A percentile compares a stretch with the other conserved stretches of the same genome.
Evolutionary conservation across 2,329 filamentous ascomycete genomes (phyloP).

Genomic region (Geoglossum cookeanum): DNA sequence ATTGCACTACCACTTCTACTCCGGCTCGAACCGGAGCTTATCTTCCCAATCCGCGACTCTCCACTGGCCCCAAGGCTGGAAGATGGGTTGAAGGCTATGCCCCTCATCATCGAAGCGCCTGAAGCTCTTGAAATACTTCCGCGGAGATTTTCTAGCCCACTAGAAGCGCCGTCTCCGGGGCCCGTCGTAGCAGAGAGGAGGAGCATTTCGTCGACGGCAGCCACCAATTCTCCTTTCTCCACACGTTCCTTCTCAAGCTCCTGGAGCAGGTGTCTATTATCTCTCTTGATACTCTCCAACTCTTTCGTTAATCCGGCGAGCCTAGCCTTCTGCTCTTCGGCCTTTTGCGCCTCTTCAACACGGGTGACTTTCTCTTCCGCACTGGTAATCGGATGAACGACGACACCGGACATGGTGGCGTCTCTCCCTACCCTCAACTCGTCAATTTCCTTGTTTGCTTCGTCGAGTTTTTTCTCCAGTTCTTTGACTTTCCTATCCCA

Average conservation of each 20-base stretch:
- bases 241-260: conserved; percentile 57
- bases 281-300: conserved; percentile 45
- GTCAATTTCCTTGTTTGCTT: conserved; percentile 55
- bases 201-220: conserved; percentile 71
- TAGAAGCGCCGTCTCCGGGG: background rate
- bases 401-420: conserved; percentile 34
- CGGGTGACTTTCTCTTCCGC: conserved; percentile 14
- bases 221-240: conserved; percentile 69
- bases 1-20: conserved; percentile 4
- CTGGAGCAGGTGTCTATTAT: conserved; percentile 45
- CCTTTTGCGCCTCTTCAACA: conserved; percentile 4
- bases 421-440: conserved; percentile 47
- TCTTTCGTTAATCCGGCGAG: conserved; percentile 58
- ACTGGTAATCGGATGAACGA: conserved; percentile 2
- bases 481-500: conserved; percentile 79
- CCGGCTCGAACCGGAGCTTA: conserved; percentile 17
- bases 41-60: conserved; percentile 20
- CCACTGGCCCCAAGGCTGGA: conserved; percentile 6
- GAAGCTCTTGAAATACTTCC: conserved; percentile 8
- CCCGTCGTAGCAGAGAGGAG: conserved; percentile 30
- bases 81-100: conserved; percentile 2
- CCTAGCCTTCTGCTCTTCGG: conserved; percentile 45
- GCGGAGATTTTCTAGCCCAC: conserved; percentile 4
- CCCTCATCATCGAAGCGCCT: background rate
- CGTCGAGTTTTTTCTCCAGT: conserved; percentile 51